Evolutionary conservation across 805 yeast species (phyloP).

Genomic region (Citeromyces matritensis): DNA sequence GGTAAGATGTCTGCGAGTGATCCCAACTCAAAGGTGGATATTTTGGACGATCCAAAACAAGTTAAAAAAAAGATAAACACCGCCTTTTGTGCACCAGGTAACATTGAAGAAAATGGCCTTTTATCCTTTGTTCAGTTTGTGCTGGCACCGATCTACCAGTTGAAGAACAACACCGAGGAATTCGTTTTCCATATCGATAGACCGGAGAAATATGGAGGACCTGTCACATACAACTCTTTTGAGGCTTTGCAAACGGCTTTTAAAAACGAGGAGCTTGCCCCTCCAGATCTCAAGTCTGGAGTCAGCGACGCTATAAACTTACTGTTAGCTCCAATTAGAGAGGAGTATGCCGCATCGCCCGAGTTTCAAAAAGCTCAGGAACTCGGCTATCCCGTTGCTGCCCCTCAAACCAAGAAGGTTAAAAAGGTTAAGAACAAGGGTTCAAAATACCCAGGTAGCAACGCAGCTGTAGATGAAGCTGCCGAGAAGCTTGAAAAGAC

Average conservation of each 20-base stretch:
- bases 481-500: background rate
- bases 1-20: slow-evolving; percentile 99
- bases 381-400: slow-evolving; percentile 76
- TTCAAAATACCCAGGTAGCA: slow-evolving; percentile 70
- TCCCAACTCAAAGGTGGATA: slow-evolving; percentile 93
- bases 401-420: slow-evolving; percentile 43
- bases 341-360: slow-evolving; percentile 38
- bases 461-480: background rate
- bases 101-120: slow-evolving; percentile 80
- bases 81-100: slow-evolving; percentile 95
- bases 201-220: slow-evolving; percentile 97
- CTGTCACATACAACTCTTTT: slow-evolving; percentile 54
- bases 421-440: slow-evolving; percentile 82
- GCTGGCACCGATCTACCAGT: slow-evolving; percentile 71
- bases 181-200: slow-evolving; percentile 68
- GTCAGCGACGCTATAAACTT: slow-evolving; percentile 74
- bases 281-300: slow-evolving; percentile 90
- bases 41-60: slow-evolving; percentile 75
- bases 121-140: slow-evolving; percentile 78
- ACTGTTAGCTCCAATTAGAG: slow-evolving; percentile 74
- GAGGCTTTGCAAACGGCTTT: slow-evolving; percentile 61
- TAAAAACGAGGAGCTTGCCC: slow-evolving; percentile 62
- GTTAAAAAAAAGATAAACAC: slow-evolving; percentile 83
- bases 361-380: slow-evolving; percentile 66
- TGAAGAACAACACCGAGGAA: slow-evolving; percentile 41